These are phyloP conservation scores for Barnettozyma botsteinii DNA, from an alignment of 805 yeast species.

Conservation along the genomic window DNA sequence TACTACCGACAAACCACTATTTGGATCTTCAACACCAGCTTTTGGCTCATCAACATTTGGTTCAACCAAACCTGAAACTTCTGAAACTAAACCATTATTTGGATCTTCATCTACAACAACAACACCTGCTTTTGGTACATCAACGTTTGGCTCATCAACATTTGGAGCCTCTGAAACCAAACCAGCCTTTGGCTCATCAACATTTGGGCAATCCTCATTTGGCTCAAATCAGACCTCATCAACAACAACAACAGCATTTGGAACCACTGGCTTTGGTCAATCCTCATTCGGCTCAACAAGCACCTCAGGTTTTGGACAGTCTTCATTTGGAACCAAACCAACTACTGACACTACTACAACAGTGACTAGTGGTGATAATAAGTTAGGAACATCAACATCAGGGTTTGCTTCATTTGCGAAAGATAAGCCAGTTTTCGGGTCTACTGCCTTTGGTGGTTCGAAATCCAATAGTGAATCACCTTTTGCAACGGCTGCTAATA, in stretches of 20 bases:
- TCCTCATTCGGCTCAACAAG: conserved; percentile 2
- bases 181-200: conserved; percentile 22
- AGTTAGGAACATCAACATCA: no score
- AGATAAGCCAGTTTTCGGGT: neutral
- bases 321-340: conserved; percentile 6
- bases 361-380: neutral
- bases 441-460: neutral
- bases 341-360: neutral
- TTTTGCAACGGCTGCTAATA: conserved; percentile 1
- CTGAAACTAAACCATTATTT: conserved; percentile 3
- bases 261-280: conserved; percentile 11
- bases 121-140: neutral
- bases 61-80: conserved; percentile 1
- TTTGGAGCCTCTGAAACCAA: conserved; percentile 14
- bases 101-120: conserved; percentile 6
- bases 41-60: conserved; percentile 14
- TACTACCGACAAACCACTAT: neutral
- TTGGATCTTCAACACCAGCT: conserved; percentile 1
- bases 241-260: no score
- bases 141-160: conserved; percentile 10
- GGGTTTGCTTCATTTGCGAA: conserved; percentile 5
- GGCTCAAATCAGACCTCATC: no score
- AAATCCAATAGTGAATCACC: conserved; percentile 1
- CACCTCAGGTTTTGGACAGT: conserved; percentile 18
- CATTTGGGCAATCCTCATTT: no score